Conservation (phyloP, 2,329 filamentous ascomycete species). For the Aspergillus hortae region DNA sequence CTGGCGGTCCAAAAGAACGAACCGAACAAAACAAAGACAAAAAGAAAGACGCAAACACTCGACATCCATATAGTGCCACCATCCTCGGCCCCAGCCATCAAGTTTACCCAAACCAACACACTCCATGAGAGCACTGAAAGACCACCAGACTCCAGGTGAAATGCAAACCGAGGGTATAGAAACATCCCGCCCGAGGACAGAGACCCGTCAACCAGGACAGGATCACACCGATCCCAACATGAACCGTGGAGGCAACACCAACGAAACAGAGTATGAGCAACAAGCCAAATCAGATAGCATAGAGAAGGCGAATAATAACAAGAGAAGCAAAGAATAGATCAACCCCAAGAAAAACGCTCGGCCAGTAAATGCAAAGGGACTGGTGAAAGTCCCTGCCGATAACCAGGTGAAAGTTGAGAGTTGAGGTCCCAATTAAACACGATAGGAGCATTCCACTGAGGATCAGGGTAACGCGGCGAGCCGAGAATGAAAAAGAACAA, state of each 20-base stretch:
- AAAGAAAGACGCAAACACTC: not conserved
- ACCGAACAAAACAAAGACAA: not conserved
- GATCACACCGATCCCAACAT: constrained; percentile 14
- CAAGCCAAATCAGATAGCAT: constrained; percentile 2
- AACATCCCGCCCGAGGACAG: constrained; percentile 10
- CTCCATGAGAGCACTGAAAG: constrained; percentile 13
- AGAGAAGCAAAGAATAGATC: not conserved
- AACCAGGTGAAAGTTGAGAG: not conserved
- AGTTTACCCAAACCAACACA: constrained; percentile 11
- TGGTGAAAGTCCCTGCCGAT: not conserved
- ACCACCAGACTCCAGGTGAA: constrained; percentile 22
- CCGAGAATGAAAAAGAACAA: not conserved
- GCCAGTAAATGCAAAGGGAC: not conserved
- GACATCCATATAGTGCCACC: constrained; percentile 3
- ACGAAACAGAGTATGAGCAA: not conserved
- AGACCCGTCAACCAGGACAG: constrained; percentile 13
- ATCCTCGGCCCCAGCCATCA: constrained; percentile 1
- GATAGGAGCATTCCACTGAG: not conserved
- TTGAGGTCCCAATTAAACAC: no score
- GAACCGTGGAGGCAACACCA: constrained; percentile 15
- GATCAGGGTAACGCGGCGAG: not conserved
- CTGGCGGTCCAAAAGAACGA: not conserved
- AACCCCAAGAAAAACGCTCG: not conserved
- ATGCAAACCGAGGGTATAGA: constrained; percentile 23
- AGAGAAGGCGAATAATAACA: not conserved